Evolutionary conservation across 805 yeast species (phyloP).

Genomic region (Saturnispora ahearnii): DNA sequence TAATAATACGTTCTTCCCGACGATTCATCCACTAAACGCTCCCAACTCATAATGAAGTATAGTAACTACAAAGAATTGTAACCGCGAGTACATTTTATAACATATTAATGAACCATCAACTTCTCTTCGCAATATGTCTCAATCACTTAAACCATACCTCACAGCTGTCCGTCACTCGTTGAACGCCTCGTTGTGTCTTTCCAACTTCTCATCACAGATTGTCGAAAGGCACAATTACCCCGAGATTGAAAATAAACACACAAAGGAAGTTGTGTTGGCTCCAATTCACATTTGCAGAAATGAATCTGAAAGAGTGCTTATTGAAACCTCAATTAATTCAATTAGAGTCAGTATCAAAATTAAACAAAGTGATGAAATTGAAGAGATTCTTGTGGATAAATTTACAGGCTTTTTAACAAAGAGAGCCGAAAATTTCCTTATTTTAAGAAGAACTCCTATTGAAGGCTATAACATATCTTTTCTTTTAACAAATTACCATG

Average conservation of each 20-base stretch:
- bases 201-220: slow-evolving; percentile 88
- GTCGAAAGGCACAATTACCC: slow-evolving; percentile 98
- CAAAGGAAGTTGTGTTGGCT: slow-evolving; percentile 77
- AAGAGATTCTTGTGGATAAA: slow-evolving; percentile 86
- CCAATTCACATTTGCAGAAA: slow-evolving; percentile 88
- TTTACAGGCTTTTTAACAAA: slow-evolving; percentile 90
- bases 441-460: slow-evolving; percentile 84
- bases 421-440: slow-evolving; percentile 90
- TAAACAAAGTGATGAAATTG: slow-evolving; percentile 97
- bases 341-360: slow-evolving; percentile 85
- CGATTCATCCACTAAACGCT: slow-evolving; percentile 49
- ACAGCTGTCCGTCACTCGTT: slow-evolving; percentile 89
- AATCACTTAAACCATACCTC: slow-evolving; percentile 90
- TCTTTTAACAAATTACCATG: slow-evolving; percentile 86
- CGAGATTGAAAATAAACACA: slow-evolving; percentile 80
- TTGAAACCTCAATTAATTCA: slow-evolving; percentile 90
- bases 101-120: background rate
- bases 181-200: slow-evolving; percentile 86
- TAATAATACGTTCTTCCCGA: slow-evolving; percentile 63
- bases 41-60: slow-evolving; percentile 40
- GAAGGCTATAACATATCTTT: slow-evolving; percentile 90
- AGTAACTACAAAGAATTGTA: background rate
- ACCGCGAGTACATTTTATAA: background rate
- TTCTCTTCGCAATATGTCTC: slow-evolving; percentile 48
- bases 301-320: slow-evolving; percentile 84